Base-by-base conservation (phyloP, 2,329 filamentous ascomycete genomes). In the Drechslerella coelobrocha region DNA sequence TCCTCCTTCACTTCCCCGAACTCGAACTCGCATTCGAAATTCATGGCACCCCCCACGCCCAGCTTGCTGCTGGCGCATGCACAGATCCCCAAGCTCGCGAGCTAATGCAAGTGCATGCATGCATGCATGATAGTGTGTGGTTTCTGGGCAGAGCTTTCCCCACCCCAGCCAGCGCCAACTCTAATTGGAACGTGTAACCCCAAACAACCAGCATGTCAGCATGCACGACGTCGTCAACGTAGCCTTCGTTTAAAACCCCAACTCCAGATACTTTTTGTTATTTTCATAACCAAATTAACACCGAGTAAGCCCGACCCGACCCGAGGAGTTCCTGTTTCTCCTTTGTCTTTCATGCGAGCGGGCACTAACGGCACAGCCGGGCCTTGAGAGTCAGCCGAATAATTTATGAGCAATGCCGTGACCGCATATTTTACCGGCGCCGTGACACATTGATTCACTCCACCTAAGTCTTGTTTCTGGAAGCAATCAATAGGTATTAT, bases 131-230 rank as follows among this genome's bases (percentile, higher is more conserved):
- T 6, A 41, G 5, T 14, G n/a, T 14, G n/a, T 34, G 29, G 29
- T 34, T 12, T 12, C 6, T 48, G 43, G 12, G 10, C n/a, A 14
- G 12, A 19, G 10, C 23, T 56, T 52, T 56, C 50, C 57, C 52
- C 51, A 56, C 23, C 19, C n/a, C 43, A 23, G 43, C 47, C 27
- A 31, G 24, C 27, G 66, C 66, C 66, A 71, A 71, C 66, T 71
- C 66, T 71, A 71, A 71, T 63, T 71, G 66, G 66, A 71, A 71
- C 66, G 59, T 71, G 66, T 57, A 71, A 71, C 66, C 66, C 65
- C 59, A 71, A 71, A 71, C 59, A 60, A 71, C 54, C 34, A 62
- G 27, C 45, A 65, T 53, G 24, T 50, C 48, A 55, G 50, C 53
- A 62, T 54, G 50, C 48, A 62, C 39, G 27, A 39, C 27, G 9